A percentile compares a stretch with the other conserved stretches of the same genome.
Evolutionary conservation across 176 grass and related monocot species (phyloP).

Genomic region (Luzula sylvatica): DNA sequence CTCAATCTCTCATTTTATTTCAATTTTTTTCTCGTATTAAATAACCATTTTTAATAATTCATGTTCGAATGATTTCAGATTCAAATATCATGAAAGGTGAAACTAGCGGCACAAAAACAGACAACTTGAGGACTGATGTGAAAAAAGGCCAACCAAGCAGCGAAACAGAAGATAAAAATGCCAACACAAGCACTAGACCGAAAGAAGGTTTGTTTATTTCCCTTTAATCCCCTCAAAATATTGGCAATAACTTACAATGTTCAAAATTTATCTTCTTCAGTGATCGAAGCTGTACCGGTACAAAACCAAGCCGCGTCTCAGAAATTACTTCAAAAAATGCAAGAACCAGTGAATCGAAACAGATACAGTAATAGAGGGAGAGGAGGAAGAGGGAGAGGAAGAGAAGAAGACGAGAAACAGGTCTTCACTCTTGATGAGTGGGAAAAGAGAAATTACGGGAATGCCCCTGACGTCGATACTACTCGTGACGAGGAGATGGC

Average conservation of each 20-base stretch:
- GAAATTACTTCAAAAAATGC: conserved; percentile 90
- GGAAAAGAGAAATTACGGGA: conserved; percentile 51
- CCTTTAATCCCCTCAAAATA: background rate
- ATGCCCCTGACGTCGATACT: conserved; percentile 33
- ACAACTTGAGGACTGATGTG: conserved; percentile 20
- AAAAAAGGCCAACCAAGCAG: conserved; percentile 21
- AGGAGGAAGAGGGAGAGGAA: conserved; percentile 39
- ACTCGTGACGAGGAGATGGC: conserved; percentile 74
- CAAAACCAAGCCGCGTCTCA: conserved; percentile 92
- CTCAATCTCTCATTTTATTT: conserved; percentile 8
- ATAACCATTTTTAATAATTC: conserved; percentile 1
- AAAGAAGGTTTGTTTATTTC: conserved; percentile 55
- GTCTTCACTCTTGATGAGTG: conserved; percentile 96
- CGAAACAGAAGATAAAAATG: conserved; percentile 31
- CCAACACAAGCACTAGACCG: conserved; percentile 46
- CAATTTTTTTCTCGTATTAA: background rate
- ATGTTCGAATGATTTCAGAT: conserved; percentile 22
- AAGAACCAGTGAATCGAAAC: conserved; percentile 27
- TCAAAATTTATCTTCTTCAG: conserved; percentile 23
- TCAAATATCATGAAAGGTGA: conserved; percentile 30
- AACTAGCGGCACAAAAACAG: conserved; percentile 18
- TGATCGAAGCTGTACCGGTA: conserved; percentile 77
- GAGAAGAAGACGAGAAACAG: conserved; percentile 46
- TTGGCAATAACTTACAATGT: too few species aligned
- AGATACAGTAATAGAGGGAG: conserved; percentile 18